Conservation (phyloP, 1,284 basidiomycete genomes). For the Lentinula novae-zelandiae region DNA sequence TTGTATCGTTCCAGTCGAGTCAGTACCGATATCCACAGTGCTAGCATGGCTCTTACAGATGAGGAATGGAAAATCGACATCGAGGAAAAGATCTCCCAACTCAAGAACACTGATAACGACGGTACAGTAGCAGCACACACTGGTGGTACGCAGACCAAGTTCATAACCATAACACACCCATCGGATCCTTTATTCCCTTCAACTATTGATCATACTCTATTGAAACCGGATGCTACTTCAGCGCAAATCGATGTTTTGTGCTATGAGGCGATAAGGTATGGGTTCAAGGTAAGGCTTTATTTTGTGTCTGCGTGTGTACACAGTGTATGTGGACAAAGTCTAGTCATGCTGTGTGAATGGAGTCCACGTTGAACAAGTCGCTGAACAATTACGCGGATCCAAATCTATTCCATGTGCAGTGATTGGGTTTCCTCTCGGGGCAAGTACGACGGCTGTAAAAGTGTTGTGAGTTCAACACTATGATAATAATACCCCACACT, state of each 20-base stretch:
- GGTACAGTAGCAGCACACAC: constrained; percentile 2
- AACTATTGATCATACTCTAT: constrained; percentile 42
- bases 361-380: constrained; percentile 35
- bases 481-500: background rate
- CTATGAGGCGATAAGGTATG: constrained; percentile 39
- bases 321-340: background rate
- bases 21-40: no score
- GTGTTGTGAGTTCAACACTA: constrained; percentile 30
- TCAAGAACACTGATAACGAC: constrained; percentile 14
- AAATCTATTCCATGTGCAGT: constrained; percentile 39
- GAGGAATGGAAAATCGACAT: constrained; percentile 32
- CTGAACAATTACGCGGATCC: constrained; percentile 32
- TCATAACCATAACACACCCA: constrained; percentile 17
- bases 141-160: constrained; percentile 12
- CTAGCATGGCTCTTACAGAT: constrained; percentile 21
- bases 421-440: constrained; percentile 45
- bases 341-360: constrained; percentile 50
- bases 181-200: constrained; percentile 29
- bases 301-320: background rate
- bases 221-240: constrained; percentile 42
- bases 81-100: constrained; percentile 24
- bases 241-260: constrained; percentile 41
- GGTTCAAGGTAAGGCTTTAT: constrained; percentile 37
- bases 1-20: no score
- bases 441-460: constrained; percentile 35